A percentile compares a stretch with the other conserved stretches of the same genome.
Conservation (phyloP, 2,329 filamentous ascomycete genomes). For the Beauveria australis region DNA sequence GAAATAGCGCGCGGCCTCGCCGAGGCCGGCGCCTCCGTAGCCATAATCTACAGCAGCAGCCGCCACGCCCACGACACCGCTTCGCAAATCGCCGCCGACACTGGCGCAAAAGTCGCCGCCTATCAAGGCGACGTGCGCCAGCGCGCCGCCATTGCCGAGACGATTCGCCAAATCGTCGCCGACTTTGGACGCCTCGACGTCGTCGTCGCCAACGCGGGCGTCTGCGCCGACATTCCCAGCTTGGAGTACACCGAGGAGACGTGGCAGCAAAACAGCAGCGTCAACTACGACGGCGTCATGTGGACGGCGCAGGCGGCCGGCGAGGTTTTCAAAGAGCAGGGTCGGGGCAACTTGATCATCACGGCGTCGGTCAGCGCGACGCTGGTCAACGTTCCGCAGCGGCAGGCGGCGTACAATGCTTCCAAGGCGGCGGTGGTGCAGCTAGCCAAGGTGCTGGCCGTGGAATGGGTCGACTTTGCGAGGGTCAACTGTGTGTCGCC, state of each 20-base stretch:
- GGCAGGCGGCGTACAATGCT: conserved; percentile 60
- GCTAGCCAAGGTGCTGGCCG: conserved; percentile 45
- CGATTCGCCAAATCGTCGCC: conserved; percentile 14
- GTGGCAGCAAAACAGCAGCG: conserved; percentile 18
- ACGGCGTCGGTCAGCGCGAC: conserved; percentile 17
- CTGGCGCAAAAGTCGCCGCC: conserved; percentile 20
- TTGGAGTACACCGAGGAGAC: conserved; percentile 21
- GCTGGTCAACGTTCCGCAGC: conserved; percentile 19
- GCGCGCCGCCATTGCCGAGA: conserved; percentile 12
- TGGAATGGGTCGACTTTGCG: conserved; percentile 65
- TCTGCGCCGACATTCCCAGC: conserved; percentile 16
- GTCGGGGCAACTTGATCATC: conserved; percentile 20
- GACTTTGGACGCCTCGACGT: conserved; percentile 20
- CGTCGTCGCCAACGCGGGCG: conserved; percentile 23
- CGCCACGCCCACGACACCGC: conserved; percentile 10
- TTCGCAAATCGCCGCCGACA: conserved; percentile 10
- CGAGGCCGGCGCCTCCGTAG: conserved; percentile 11
- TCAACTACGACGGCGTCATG: conserved; percentile 23
- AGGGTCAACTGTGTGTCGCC: conserved; percentile 62
- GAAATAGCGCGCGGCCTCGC: conserved; percentile 13
- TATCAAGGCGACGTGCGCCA: conserved; percentile 28
- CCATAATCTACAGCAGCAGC: conserved; percentile 15
- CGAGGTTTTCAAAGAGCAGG: conserved; percentile 19
- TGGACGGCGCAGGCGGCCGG: conserved; percentile 19
- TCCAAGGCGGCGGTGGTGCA: conserved; percentile 53